Evolutionary conservation across 176 grass and related monocot species (phyloP), one percentile per base, ranked within the genome.

Genomic region (Themeda triandra): DNA sequence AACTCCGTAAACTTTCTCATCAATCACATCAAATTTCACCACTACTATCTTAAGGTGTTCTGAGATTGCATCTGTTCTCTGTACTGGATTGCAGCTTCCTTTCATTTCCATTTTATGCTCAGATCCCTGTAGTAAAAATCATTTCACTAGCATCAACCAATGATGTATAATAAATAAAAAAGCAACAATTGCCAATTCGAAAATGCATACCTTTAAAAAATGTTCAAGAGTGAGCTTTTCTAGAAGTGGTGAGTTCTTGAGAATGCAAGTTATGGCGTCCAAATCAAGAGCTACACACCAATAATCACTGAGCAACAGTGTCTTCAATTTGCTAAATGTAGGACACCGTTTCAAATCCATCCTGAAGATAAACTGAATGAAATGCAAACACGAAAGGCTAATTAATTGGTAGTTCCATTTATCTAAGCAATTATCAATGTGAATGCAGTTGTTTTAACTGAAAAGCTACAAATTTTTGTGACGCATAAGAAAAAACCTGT

Each of bases 241-340:
- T 60, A 85, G 27, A 78, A 84, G 6, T 15, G 73, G 73, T 2
- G 45, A 76, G 35, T 85, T 53, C 35, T 71, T 32, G 32, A 86
- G 66, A 79, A 86, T 86, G 66, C 66, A 79, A 63, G 39, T 5
- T 48, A 86, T 30, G 35, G 29, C 53, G 0, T 28, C 28, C 14
- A 79, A 49, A 30, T 86, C 84, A 27, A 56, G 37, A 86, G 33
- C 27, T 2, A 28, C 37, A 19, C 37, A 79, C 66, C 51, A 63
- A 54, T 59, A 78, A 1, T 69, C 53, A 4, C 42, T 37, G 39
- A 86, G 66, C 36, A 79, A 25, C 14, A 86, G 33, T 49, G 66
- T 86, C 84, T 77, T 85, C 37, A 58, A n/a, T 9, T 72, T 79
- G 39, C 75, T 86, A 72, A 86, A 79, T 23, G 66, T 86, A 71